A percentile compares a stretch with the other conserved stretches of the same genome.
Conservation (phyloP, 805 yeast species). For the Kockiozyma suomiensis region DNA sequence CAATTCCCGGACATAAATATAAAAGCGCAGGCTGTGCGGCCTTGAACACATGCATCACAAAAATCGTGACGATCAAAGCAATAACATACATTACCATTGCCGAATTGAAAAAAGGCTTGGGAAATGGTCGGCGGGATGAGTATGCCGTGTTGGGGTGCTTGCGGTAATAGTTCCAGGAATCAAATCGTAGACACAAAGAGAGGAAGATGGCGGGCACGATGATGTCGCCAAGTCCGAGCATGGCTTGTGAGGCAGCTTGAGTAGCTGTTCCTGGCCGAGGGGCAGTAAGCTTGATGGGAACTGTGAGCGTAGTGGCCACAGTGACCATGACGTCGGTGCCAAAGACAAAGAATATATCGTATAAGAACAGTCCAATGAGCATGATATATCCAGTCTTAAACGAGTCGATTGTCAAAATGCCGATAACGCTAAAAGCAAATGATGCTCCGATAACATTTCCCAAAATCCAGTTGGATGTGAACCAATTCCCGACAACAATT, state of each 20-base stretch:
- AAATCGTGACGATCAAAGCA: constrained; percentile 52
- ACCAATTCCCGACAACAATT: constrained; percentile 34
- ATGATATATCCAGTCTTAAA: constrained; percentile 53
- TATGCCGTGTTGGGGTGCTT: constrained; percentile 37
- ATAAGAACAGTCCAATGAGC: constrained; percentile 55
- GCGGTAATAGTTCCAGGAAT: constrained; percentile 49
- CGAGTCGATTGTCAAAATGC: constrained; percentile 46
- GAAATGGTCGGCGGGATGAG: constrained; percentile 39
- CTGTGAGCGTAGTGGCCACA: constrained; percentile 58
- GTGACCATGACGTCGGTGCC: constrained; percentile 62
- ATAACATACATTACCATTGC: constrained; percentile 53
- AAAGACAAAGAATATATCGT: constrained; percentile 71
- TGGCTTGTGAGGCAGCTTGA: constrained; percentile 22
- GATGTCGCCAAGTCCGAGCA: constrained; percentile 69
- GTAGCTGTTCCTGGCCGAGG: constrained; percentile 44
- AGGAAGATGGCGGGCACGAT: constrained; percentile 61
- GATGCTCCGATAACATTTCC: constrained; percentile 49
- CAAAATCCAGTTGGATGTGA: constrained; percentile 51
- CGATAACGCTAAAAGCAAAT: constrained; percentile 51
- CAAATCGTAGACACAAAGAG: constrained; percentile 58
- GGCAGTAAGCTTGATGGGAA: constrained; percentile 56
- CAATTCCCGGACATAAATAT: constrained; percentile 57
- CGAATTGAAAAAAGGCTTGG: constrained; percentile 52
- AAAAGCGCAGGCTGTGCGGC: constrained; percentile 70
- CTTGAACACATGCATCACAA: constrained; percentile 45